Percentiles rank a stretch among this genome's conserved stretches.
These are phyloP conservation scores for Arachnopeziza araneosa DNA, from an alignment of 2,329 filamentous ascomycete species.

Conservation along the genomic window DNA sequence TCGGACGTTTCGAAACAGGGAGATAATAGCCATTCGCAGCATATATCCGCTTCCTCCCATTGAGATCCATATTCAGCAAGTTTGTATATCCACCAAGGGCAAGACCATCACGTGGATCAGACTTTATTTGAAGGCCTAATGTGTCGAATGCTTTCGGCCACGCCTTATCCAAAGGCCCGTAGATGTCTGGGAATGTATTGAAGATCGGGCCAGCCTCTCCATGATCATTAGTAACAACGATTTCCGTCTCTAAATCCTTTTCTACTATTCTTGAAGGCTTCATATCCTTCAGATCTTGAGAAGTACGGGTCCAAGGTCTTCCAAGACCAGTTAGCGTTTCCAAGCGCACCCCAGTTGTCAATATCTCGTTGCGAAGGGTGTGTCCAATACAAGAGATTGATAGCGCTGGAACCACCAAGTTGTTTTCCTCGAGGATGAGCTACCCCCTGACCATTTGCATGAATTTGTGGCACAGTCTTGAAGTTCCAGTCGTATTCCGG, in stretches of 20 bases:
- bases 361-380: constrained; percentile 4
- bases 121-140: constrained; percentile 6
- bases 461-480: constrained; percentile 32
- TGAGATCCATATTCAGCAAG: constrained; percentile 12
- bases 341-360: constrained; percentile 35
- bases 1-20: constrained; percentile 33
- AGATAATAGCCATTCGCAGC: constrained; percentile 21
- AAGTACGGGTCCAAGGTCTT: constrained; percentile 14
- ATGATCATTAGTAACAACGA: not conserved
- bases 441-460: constrained; percentile 12
- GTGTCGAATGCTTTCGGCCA: constrained; percentile 4
- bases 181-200: constrained; percentile 1
- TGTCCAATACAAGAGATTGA: constrained; percentile 22
- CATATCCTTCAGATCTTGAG: not conserved
- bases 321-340: constrained; percentile 37
- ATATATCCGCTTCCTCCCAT: constrained; percentile 15
- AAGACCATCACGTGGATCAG: constrained; percentile 29
- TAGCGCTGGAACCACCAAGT: constrained; percentile 32
- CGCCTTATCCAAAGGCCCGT: constrained; percentile 6
- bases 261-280: constrained; percentile 1
- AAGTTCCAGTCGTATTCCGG: constrained; percentile 36
- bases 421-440: constrained; percentile 30
- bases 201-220: constrained; percentile 9
- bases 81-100: constrained; percentile 32
- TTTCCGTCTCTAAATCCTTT: not conserved